Conservation (phyloP, 441 rosid species). For the Arabidopsis lyrata region DNA sequence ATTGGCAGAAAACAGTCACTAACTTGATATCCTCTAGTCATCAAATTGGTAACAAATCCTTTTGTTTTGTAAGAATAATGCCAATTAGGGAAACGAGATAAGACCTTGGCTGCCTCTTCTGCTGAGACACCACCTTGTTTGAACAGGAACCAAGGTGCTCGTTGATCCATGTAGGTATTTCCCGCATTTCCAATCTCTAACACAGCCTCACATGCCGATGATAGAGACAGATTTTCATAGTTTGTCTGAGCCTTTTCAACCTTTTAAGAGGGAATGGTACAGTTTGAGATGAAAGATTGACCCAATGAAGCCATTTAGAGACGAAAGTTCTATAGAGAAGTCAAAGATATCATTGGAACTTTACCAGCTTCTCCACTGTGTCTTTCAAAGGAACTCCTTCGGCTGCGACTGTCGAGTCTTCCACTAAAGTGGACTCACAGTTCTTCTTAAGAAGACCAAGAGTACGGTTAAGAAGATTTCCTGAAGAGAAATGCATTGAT, state of each 20-base stretch:
- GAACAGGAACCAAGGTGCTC: slow-evolving; percentile 86
- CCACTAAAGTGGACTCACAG: slow-evolving; percentile 80
- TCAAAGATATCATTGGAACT: slow-evolving; percentile 18
- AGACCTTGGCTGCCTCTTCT: slow-evolving; percentile 91
- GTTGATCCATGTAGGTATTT: slow-evolving; percentile 80
- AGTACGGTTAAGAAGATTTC: slow-evolving; percentile 94
- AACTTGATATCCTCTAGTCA: slow-evolving; percentile 1
- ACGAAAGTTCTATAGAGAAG: background rate
- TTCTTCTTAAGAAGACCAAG: slow-evolving; percentile 94
- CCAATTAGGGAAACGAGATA: background rate
- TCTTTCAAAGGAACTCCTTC: slow-evolving; percentile 74
- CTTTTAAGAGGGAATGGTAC: slow-evolving; percentile 45
- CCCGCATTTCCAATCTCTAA: slow-evolving; percentile 90
- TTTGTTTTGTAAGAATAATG: background rate
- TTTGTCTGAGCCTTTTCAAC: slow-evolving; percentile 69
- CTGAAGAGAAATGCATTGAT: slow-evolving; percentile 48
- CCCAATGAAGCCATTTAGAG: slow-evolving; percentile 3
- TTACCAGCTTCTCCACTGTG: slow-evolving; percentile 75
- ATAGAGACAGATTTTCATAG: slow-evolving; percentile 73
- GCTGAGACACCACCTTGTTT: slow-evolving; percentile 87
- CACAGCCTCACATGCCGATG: slow-evolving; percentile 88
- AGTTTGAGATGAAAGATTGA: background rate
- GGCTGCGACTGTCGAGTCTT: slow-evolving; percentile 77
- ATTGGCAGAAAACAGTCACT: slow-evolving; percentile 19
- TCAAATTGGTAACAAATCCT: slow-evolving; percentile 9